Evolutionary conservation across 192 early-diverging fungal species (phyloP).

Genomic region (Gonapodya sp.): DNA sequence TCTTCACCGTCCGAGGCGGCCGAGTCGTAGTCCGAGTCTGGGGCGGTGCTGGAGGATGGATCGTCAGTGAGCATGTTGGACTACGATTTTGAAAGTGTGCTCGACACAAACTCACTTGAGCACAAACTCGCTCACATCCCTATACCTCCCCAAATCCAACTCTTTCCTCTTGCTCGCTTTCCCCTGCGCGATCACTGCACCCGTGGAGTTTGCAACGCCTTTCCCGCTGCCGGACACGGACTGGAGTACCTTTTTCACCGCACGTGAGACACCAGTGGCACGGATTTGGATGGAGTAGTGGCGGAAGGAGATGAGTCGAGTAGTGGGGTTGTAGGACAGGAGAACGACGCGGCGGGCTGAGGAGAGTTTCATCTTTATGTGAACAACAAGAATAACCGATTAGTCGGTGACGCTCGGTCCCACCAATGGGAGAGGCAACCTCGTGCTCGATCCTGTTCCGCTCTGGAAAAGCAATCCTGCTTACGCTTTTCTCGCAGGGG

Average conservation of each 20-base stretch:
- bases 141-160: constrained; percentile 65
- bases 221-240: constrained; percentile 15
- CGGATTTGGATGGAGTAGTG: constrained; percentile 87
- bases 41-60: constrained; percentile 4
- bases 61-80: constrained; percentile 14
- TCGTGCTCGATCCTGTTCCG: no score
- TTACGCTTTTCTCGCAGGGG: no score
- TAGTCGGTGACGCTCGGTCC: no score
- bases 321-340: constrained; percentile 58
- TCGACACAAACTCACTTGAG: constrained; percentile 35
- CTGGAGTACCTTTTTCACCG: constrained; percentile 72
- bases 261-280: constrained; percentile 79
- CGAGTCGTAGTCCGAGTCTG: constrained; percentile 22
- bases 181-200: neutral
- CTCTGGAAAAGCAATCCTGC: no score
- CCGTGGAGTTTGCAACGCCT: neutral
- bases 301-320: constrained; percentile 84
- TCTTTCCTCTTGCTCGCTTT: constrained; percentile 28
- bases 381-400: neutral
- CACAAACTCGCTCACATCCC: constrained; percentile 91
- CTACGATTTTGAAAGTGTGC: constrained; percentile 10
- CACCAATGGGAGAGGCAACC: neutral
- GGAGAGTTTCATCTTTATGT: constrained; percentile 67
- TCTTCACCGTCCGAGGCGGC: constrained; percentile 91
- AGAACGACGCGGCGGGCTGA: constrained; percentile 86